Evolutionary conservation across 768 basidiomycete genomes (phyloP), one percentile per base, ranked within the genome.

Genomic region (Chalciporus pseudorubinellus): DNA sequence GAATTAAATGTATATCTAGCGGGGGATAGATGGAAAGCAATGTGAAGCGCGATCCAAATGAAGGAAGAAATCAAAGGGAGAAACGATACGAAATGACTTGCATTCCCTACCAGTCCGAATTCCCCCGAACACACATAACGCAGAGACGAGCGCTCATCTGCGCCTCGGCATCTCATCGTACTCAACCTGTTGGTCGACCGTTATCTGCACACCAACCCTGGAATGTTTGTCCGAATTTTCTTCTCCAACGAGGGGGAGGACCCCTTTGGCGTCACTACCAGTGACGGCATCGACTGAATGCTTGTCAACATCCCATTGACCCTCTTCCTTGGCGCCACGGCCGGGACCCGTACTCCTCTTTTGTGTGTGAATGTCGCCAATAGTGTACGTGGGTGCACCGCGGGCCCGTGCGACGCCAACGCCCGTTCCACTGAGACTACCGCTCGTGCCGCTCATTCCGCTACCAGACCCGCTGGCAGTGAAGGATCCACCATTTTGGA

Each of bases 401-500:
- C 59, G 60, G 1, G 64, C 70, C 33, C 72, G 76, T 2, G 47
- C 48, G 13, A 61, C 57, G 11, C 59, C 64, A 3, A 52, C 44
- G 1, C 52, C 57, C 39, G 51, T 54, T 1, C 45, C 63, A 34
- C 58, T 64, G 21, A 71, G 50, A 7, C 73, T 76, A 50, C 74
- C 79, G 24, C 75, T 75, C 44, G 78, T 72, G 56, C 79, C 80
- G n/a, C 80, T 79, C 50, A 66, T 67, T 18, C 67, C 64, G 46
- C 59, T 73, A 34, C 53, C 63, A 5, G 77, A 71, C 22, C 70
- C 78, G 48, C 78, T 77, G n/a, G 77, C 68, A 14, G 81, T 79
- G 64, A 90, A 92, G 40, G 77, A 74, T 19, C 90, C 90, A 38
- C 90, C 90, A 38, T 78, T 68, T 20, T 73, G 77, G 66, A 92